phyloP scores from a whole-genome alignment of 2,329 filamentous ascomycete species.

The Ustulina deusta region DNA sequence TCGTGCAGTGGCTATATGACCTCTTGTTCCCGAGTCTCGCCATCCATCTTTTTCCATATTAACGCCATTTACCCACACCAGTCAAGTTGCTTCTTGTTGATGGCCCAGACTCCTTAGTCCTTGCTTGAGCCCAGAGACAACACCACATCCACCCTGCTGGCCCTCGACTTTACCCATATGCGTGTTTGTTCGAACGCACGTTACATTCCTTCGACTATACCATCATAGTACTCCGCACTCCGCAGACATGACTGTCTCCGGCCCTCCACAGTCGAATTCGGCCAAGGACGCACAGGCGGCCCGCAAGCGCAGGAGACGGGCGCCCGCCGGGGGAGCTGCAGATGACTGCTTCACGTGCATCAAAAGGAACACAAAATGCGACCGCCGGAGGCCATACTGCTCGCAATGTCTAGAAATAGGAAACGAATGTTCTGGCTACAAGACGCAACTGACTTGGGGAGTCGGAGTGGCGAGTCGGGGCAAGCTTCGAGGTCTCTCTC shows the following conservation, averaged over 20 bases:
- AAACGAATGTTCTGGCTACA: constrained; percentile 95
- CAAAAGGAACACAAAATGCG: constrained; percentile 86
- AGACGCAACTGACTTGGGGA: constrained; percentile 96
- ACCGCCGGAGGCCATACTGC: constrained; percentile 92
- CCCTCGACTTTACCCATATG: constrained; percentile 44
- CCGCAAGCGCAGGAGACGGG: constrained; percentile 84
- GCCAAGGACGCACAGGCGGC: constrained; percentile 65
- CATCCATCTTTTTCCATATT: constrained; percentile 56
- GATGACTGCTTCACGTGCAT: constrained; percentile 96
- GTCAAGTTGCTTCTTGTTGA: constrained; percentile 52
- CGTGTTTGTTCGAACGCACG: constrained; percentile 44
- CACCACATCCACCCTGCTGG: constrained; percentile 33
- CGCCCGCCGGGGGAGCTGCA: constrained; percentile 86
- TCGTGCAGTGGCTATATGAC: constrained; percentile 52
- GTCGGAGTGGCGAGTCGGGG: constrained; percentile 95
- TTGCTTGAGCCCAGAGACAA: constrained; percentile 45
- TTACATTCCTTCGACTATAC: constrained; percentile 43
- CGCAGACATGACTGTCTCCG: constrained; percentile 62
- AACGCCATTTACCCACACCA: constrained; percentile 58
- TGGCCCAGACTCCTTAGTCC: constrained; percentile 47
- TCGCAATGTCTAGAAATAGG: constrained; percentile 92
- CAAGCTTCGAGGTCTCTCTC: constrained; percentile 89
- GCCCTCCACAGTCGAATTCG: constrained; percentile 58
- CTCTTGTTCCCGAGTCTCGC: constrained; percentile 49
- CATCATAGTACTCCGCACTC: constrained; percentile 40